Evolutionary conservation across 1,284 basidiomycete species (phyloP).

Genomic region (Puccinia hordei): DNA sequence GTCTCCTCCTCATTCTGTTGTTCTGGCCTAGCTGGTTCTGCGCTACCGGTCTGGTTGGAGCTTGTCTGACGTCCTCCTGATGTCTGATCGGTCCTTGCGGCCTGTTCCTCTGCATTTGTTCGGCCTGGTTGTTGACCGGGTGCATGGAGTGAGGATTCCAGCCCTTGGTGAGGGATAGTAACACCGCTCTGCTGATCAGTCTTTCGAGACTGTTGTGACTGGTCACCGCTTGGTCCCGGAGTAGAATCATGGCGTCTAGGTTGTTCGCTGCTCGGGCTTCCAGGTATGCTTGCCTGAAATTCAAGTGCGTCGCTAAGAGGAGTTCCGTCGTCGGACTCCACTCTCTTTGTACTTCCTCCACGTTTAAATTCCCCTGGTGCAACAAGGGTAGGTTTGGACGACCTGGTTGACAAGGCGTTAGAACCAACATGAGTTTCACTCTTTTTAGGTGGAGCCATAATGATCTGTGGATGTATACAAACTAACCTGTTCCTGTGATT

Average conservation of each 20-base stretch:
- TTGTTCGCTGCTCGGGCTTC: neutral
- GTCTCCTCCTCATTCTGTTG: too few species aligned
- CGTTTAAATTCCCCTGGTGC: neutral
- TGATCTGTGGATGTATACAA: too few species aligned
- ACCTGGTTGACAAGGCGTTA: neutral
- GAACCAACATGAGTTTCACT: neutral
- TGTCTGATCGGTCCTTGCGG: too few species aligned
- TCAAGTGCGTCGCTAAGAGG: neutral
- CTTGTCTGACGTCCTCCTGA: neutral
- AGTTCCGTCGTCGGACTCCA: neutral
- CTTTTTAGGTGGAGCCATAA: too few species aligned
- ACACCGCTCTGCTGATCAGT: neutral
- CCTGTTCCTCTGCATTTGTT: too few species aligned
- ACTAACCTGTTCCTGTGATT: too few species aligned
- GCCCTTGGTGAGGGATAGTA: neutral
- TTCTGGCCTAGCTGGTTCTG: too few species aligned
- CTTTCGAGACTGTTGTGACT: too few species aligned
- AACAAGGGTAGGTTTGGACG: neutral
- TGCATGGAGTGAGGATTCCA: neutral
- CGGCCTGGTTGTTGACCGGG: neutral
- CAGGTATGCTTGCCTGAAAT: neutral
- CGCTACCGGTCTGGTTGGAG: neutral
- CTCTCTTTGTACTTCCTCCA: too few species aligned
- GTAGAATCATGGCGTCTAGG: neutral
- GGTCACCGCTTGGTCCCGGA: neutral